Percentiles rank a stretch among this genome's conserved stretches.
These are phyloP conservation scores for Candida sanyaensis DNA, from an alignment of 1,139 yeast genomes.

Conservation along the genomic window DNA sequence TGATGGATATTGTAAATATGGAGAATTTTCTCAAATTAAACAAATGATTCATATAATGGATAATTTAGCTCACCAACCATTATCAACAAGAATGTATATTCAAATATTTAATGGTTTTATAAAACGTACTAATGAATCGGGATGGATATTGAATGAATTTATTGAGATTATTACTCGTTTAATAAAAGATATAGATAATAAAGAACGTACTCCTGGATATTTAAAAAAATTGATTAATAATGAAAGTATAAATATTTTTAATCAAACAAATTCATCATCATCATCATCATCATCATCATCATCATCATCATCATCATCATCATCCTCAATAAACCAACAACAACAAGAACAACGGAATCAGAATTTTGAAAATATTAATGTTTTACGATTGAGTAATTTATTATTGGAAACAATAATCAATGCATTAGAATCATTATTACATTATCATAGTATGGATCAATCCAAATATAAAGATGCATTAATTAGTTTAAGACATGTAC, in stretches of 20 bases:
- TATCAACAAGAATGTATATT: conserved; percentile 26
- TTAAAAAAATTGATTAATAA: conserved; percentile 1
- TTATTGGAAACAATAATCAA: conserved; percentile 7
- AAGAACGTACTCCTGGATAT: background rate
- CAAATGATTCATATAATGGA: conserved; percentile 21
- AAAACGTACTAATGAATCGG: background rate
- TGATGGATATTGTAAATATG: conserved; percentile 15
- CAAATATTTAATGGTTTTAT: conserved; percentile 5
- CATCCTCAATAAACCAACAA: no score
- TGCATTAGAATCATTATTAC: conserved; percentile 11
- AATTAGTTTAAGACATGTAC: conserved; percentile 5
- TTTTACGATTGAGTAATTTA: conserved; percentile 5
- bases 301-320: no score
- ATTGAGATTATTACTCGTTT: background rate
- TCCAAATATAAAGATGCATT: background rate
- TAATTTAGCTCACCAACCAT: conserved; percentile 21
- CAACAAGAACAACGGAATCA: background rate
- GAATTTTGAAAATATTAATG: background rate
- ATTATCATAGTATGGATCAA: conserved; percentile 1
- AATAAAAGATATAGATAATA: conserved; percentile 4
- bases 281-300: background rate
- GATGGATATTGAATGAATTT: conserved; percentile 8
- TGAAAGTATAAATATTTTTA: background rate
- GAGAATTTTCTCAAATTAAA: conserved; percentile 15
- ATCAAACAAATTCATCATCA: no score